A percentile compares a stretch with the other conserved stretches of the same genome.
Evolutionary conservation across 306 rosid genomes (phyloP).

Genomic region (Lathyrus oleraceus): DNA sequence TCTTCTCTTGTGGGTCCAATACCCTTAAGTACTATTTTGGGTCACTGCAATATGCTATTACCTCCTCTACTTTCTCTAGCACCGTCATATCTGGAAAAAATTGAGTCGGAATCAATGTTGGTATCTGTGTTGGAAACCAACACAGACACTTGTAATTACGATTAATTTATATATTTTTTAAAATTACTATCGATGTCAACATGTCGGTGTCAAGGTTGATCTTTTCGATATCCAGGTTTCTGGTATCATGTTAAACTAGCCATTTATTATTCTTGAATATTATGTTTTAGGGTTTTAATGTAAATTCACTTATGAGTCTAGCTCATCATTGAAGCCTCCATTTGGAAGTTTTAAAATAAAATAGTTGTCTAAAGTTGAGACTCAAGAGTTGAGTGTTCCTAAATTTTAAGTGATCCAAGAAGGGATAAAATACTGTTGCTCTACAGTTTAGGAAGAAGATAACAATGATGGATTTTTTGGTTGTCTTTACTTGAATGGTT

Average conservation of each 20-base stretch:
- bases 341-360: not conserved
- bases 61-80: too few species aligned
- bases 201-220: too few species aligned
- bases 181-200: too few species aligned
- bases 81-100: too few species aligned
- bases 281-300: not conserved
- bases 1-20: constrained; percentile 41
- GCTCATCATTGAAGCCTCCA: constrained; percentile 6
- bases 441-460: constrained; percentile 3
- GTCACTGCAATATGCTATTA: constrained; percentile 6
- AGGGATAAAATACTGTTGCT: constrained; percentile 13
- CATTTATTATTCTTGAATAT: constrained; percentile 22
- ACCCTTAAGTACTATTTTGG: constrained; percentile 38
- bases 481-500: constrained; percentile 5
- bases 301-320: not conserved
- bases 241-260: not conserved
- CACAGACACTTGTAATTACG: too few species aligned
- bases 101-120: too few species aligned
- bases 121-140: too few species aligned
- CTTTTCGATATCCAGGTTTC: too few species aligned
- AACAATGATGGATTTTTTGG: constrained; percentile 19
- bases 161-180: too few species aligned
- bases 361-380: not conserved
- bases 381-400: constrained; percentile 1
- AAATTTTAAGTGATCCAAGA: constrained; percentile 19